Percentiles rank a stretch among this genome's conserved stretches.
Conservation (phyloP, 2,329 filamentous ascomycete species). For the Fusarium cicatricum region DNA sequence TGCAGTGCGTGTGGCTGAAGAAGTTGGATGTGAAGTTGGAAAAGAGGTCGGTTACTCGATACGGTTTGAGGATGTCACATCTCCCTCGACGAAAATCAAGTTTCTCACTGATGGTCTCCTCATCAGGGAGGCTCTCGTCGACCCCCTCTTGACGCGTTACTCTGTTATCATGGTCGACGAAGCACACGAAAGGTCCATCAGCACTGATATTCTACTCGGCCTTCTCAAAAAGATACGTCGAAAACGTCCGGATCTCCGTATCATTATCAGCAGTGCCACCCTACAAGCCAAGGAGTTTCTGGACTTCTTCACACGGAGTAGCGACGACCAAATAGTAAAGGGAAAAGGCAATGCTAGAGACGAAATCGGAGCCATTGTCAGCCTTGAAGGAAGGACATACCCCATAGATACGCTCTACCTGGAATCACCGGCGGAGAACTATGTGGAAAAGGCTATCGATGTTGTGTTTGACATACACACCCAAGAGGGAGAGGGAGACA, state of each 20-base stretch:
- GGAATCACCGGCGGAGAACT: constrained; percentile 81
- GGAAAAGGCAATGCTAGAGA: constrained; percentile 43
- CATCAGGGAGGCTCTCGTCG: constrained; percentile 89
- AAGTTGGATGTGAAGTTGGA: constrained; percentile 84
- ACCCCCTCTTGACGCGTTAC: constrained; percentile 89
- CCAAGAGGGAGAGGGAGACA: constrained; percentile 82
- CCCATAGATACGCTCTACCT: constrained; percentile 89
- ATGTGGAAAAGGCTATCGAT: constrained; percentile 82
- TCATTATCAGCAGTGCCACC: constrained; percentile 93
- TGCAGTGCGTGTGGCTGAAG: constrained; percentile 86
- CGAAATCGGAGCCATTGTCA: constrained; percentile 68
- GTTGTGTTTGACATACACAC: constrained; percentile 89
- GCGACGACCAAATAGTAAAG: constrained; percentile 47
- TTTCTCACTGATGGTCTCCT: constrained; percentile 94
- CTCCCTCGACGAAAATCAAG: constrained; percentile 85
- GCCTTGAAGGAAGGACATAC: constrained; percentile 85
- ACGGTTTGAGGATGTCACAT: constrained; percentile 90
- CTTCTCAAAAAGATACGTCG: constrained; percentile 89
- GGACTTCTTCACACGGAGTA: constrained; percentile 70
- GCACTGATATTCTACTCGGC: constrained; percentile 89
- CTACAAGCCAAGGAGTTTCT: constrained; percentile 89
- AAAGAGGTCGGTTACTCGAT: constrained; percentile 95
- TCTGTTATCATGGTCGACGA: constrained; percentile 98
- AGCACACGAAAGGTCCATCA: constrained; percentile 92
- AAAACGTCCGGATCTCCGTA: constrained; percentile 80